Percentiles rank a stretch among this genome's conserved stretches.
Conservation (phyloP, 2,329 filamentous ascomycete genomes). For the Spiromastix sp. region DNA sequence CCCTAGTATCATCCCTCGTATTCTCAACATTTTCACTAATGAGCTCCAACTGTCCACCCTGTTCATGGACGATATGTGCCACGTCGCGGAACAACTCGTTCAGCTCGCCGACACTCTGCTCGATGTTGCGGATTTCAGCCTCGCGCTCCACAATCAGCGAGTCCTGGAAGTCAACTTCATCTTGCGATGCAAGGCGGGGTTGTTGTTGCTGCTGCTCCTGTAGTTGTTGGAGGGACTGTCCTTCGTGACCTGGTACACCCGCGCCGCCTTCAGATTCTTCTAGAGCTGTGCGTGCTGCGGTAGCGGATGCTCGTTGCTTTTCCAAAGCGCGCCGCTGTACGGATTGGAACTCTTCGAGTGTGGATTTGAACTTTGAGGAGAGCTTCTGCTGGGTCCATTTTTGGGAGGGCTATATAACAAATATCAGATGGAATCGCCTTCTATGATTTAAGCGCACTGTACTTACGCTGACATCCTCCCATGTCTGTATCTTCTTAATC, state of each 20-base stretch:
- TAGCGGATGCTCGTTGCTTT: conserved; percentile 79
- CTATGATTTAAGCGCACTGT: background rate
- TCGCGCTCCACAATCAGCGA: conserved; percentile 92
- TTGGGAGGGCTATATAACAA: conserved; percentile 63
- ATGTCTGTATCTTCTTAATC: conserved; percentile 81
- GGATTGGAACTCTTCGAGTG: conserved; percentile 80
- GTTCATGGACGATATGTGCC: conserved; percentile 92
- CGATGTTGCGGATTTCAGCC: conserved; percentile 92
- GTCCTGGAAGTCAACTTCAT: conserved; percentile 97
- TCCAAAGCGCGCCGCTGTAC: conserved; percentile 86
- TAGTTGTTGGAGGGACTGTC: conserved; percentile 50
- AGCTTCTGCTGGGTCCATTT: conserved; percentile 95
- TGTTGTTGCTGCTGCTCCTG: conserved; percentile 68
- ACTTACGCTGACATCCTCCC: conserved; percentile 70
- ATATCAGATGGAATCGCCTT: no score
- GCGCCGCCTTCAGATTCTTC: conserved; percentile 42
- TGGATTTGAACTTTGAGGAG: conserved; percentile 82
- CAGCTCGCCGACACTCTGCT: conserved; percentile 87
- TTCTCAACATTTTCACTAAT: conserved; percentile 83
- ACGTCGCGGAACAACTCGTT: conserved; percentile 97
- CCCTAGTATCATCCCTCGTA: conserved; percentile 68
- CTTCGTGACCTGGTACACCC: conserved; percentile 24
- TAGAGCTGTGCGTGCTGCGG: conserved; percentile 69
- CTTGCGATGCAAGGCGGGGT: conserved; percentile 73
- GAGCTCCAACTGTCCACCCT: conserved; percentile 77